phyloP scores from a whole-genome alignment of 352 stramenopile species.

The Halophytophthora polymorphica region DNA sequence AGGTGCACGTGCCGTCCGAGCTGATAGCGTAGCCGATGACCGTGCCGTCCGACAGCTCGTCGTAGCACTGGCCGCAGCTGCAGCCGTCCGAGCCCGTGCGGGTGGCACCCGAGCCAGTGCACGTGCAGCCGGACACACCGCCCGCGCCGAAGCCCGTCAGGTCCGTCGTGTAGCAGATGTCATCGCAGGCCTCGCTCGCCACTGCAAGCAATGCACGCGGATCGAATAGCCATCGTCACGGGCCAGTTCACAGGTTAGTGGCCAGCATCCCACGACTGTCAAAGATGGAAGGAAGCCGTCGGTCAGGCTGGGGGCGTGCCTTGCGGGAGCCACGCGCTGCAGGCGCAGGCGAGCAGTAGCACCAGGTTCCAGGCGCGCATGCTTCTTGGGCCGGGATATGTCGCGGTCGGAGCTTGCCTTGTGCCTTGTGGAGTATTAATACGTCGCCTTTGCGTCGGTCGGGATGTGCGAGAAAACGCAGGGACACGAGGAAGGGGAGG shows the following conservation, averaged over 20 bases:
- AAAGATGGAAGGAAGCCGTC: neutral
- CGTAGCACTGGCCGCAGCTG: conserved; percentile 45
- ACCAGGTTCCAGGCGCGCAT: neutral
- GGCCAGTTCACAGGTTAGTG: neutral
- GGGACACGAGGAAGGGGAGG: too few relatives aligned
- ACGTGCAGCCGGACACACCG: conserved; percentile 27
- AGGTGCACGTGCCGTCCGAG: conserved; percentile 26
- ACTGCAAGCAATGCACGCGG: too few relatives aligned
- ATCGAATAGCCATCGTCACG: too few relatives aligned
- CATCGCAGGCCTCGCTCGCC: conserved; percentile 20
- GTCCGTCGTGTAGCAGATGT: conserved; percentile 36
- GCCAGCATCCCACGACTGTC: neutral
- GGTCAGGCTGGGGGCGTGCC: neutral
- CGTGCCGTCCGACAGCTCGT: conserved; percentile 11
- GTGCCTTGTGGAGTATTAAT: too few relatives aligned
- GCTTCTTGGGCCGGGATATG: neutral
- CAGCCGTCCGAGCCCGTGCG: conserved; percentile 22
- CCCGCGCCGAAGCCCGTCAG: conserved; percentile 37
- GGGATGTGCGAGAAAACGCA: too few relatives aligned
- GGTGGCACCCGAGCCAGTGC: conserved; percentile 22
- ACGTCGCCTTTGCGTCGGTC: too few relatives aligned
- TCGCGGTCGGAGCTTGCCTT: too few relatives aligned
- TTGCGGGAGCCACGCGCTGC: neutral
- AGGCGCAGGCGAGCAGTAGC: neutral
- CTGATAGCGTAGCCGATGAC: conserved; percentile 31